A percentile compares a stretch with the other conserved stretches of the same genome.
phyloP scores from a whole-genome alignment of 306 rosid genomes.

The Cercis canadensis region DNA sequence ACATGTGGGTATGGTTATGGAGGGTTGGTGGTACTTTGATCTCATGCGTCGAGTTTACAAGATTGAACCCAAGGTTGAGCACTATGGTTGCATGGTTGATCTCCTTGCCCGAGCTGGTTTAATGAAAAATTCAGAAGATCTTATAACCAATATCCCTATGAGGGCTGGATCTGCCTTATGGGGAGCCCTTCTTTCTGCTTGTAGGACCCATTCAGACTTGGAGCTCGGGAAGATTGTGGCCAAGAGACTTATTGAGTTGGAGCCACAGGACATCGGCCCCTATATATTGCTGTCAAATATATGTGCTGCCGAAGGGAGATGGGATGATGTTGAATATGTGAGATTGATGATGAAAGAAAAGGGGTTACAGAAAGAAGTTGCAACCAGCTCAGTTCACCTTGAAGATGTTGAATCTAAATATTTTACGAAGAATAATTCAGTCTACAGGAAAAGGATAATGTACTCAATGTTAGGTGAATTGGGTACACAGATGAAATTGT shows the following conservation, averaged over 20 bases:
- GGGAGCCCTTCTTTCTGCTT: constrained; percentile 79
- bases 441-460: constrained; percentile 51
- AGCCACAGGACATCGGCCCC: constrained; percentile 66
- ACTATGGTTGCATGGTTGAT: constrained; percentile 79
- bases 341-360: constrained; percentile 61
- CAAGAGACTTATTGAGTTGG: constrained; percentile 64
- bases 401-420: constrained; percentile 50
- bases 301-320: constrained; percentile 67
- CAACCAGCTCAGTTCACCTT: constrained; percentile 52
- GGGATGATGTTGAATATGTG: constrained; percentile 70
- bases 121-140: constrained; percentile 55
- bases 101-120: constrained; percentile 76
- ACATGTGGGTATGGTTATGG: constrained; percentile 68
- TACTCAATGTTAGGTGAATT: constrained; percentile 65
- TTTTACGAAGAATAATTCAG: constrained; percentile 34
- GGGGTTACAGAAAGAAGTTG: constrained; percentile 56
- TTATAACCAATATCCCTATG: constrained; percentile 51
- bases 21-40: constrained; percentile 76
- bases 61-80: constrained; percentile 72
- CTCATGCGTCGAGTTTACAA: constrained; percentile 61
- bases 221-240: constrained; percentile 65
- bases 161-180: constrained; percentile 64
- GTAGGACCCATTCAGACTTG: constrained; percentile 56
- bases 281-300: constrained; percentile 64
- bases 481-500: constrained; percentile 51